phyloP scores from a whole-genome alignment of 75 land plant genomes.

The Azolla pinnata region DNA sequence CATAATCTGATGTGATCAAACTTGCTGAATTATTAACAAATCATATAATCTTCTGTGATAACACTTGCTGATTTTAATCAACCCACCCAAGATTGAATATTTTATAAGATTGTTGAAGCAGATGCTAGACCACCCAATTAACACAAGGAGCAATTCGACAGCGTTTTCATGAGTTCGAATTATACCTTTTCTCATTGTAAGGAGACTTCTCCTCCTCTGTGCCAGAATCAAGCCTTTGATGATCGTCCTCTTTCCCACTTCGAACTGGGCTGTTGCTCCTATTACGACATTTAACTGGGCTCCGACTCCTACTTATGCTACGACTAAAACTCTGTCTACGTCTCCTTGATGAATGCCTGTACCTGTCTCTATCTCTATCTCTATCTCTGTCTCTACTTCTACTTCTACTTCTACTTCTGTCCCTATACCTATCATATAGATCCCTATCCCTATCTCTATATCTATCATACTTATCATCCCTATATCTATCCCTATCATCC shows the following conservation, averaged over 20 bases:
- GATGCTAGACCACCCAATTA: no score
- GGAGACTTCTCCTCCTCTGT: neutral
- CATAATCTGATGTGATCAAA: no score
- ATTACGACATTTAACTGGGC: neutral
- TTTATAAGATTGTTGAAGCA: no score
- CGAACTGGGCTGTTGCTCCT: slow-evolving; percentile 1
- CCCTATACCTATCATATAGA: slow-evolving; percentile 24
- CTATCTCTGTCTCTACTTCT: slow-evolving; percentile 37
- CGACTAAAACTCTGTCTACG: slow-evolving; percentile 3
- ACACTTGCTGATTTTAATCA: no score
- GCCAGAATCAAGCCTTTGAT: slow-evolving; percentile 10
- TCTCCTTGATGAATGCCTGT: slow-evolving; percentile 13
- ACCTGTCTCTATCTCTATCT: slow-evolving; percentile 19
- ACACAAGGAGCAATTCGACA: no score
- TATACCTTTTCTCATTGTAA: slow-evolving; percentile 1
- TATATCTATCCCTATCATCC: slow-evolving; percentile 24
- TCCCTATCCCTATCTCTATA: slow-evolving; percentile 27
- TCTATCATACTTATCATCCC: slow-evolving; percentile 44
- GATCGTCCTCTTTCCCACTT: slow-evolving; percentile 19
- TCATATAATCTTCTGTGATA: no score
- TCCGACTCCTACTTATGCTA: slow-evolving; percentile 2
- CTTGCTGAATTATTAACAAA: no score
- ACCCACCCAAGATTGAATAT: no score
- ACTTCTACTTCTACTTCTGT: slow-evolving; percentile 39
- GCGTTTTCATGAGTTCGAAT: no score